These are phyloP conservation scores for Pelargonium cotyledonis DNA, from an alignment of 441 rosid genomes.

Conservation along the genomic window DNA sequence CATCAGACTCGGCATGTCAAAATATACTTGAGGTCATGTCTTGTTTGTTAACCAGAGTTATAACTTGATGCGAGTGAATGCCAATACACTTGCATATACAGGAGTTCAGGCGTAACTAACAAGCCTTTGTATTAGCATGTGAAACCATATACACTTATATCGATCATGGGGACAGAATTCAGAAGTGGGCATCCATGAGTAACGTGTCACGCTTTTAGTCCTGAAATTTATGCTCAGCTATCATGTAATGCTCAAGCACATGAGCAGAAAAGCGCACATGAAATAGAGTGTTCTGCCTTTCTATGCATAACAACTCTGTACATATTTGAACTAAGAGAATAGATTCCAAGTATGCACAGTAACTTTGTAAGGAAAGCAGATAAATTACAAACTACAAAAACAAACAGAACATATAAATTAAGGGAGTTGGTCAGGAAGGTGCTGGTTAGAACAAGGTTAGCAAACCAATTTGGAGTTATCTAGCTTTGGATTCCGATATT, in stretches of 20 bases:
- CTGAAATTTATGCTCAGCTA: not conserved
- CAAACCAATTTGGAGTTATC: not conserved
- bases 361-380: not conserved
- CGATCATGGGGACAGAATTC: not conserved
- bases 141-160: too few relatives aligned
- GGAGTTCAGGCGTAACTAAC: not conserved
- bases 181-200: not conserved
- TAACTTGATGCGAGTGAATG: not conserved
- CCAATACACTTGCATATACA: not conserved
- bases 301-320: too few relatives aligned
- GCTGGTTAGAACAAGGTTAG: not conserved
- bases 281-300: too few relatives aligned
- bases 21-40: not conserved
- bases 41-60: not conserved
- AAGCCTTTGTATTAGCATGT: not conserved
- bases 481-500: not conserved
- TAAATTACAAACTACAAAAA: not conserved
- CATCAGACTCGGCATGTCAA: constrained; percentile 14
- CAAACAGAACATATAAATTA: not conserved
- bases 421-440: not conserved
- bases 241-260: not conserved
- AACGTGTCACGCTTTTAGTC: not conserved
- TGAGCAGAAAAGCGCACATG: too few relatives aligned
- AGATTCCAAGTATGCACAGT: not conserved
- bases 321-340: too few relatives aligned